Base-by-base conservation (phyloP, 306 rosid species). In the Oemleria cerasiformis region DNA sequence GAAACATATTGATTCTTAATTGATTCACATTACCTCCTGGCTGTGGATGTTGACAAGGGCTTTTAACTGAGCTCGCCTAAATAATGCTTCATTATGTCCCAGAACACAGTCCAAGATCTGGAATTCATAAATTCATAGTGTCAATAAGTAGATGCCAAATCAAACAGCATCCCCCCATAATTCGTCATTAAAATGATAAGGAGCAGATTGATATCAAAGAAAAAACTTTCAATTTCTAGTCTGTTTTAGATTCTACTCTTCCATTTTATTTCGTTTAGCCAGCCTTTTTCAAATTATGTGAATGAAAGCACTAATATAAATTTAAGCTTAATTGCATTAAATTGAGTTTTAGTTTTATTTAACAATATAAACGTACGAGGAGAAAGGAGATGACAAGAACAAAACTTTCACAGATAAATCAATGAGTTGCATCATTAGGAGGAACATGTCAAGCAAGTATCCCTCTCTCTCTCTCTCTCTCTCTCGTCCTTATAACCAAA, bases 21-120 rank as follows among this genome's bases (percentile, higher is more conserved):
- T 30, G 47, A 60, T 65, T 68, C 50, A 80, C 71, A 73, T 68
- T 79, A 91, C 97, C 96, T 94, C 99, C 81, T 77, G 81, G 79
- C 99, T 5, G 70, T 94, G 99, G 66, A 94, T 94, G 88, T 91
- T 81, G 70, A 94, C 97, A 65, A 94, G 96, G 75, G 84, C 99
- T 84, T 94, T 94, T 67, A 94, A 74, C 79, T 94, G 97, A 67
- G 99, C 92, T 53, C 99, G 91, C 83, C 97, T 85, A 79, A 91
- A 91, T 54, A 94, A 81, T 15, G 92, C 99, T 63, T 91, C 97
- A 67, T 94, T 88, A 65, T 94, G 99, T 56, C 99, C 97, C 72
- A 91, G 85, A 65, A 86, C 75, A 60, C 79, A 76, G 55, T 94
- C 99, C 74, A 94, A 78, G 78, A 94, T 79, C 99, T 91, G 90